Evolutionary conservation across 371 early-diverging fungal species (phyloP), one percentile per base, ranked within the genome.

Genomic region (Apophysomyces sp.): DNA sequence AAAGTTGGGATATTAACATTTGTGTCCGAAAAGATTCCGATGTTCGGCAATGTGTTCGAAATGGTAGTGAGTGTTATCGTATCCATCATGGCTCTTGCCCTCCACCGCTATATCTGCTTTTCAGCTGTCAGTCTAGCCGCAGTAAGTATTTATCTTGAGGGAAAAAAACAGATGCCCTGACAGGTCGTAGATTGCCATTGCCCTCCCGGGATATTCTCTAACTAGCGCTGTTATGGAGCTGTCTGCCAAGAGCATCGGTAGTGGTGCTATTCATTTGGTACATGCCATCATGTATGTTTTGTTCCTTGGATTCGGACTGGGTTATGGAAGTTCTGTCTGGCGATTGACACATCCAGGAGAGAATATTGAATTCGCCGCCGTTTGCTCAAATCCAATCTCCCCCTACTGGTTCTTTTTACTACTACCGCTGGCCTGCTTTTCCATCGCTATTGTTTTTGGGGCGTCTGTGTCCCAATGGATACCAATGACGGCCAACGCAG

Each of bases 151-250:
- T 44, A 36, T 34, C 11, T 18, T 9, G 9, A 44, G 21, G 21
- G 9, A 16, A 1, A 44, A 44, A 44, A 44, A 44, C 6, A 41
- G 16, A 13, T 41, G 11, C 9, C 13, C n/a, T 13, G 41, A 41
- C 16, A 6, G 34, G 34, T 34, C 21, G 6, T 54, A 74, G 74
- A 77, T 88, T 28, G 82, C 86, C 12, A 82, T 88, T 51, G 73
- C 88, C 34, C 77, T 91, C 8, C 91, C 91, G 5, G 92, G 92
- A 24, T 80, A 86, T 30, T 75, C 86, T 0, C 72, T 94, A 11
- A 92, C 93, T 0, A 81, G 86, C 32, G 73, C 88, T 16, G 86
- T 93, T 55, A 89, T 92, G 63, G 94, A 94, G 68, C 74, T 94
- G 12, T 81, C 89, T 2, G 89, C 93, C 9, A 85, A 90, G 15